phyloP scores from a whole-genome alignment of 176 grass and related monocot genomes.

The Aechmea fasciata region DNA sequence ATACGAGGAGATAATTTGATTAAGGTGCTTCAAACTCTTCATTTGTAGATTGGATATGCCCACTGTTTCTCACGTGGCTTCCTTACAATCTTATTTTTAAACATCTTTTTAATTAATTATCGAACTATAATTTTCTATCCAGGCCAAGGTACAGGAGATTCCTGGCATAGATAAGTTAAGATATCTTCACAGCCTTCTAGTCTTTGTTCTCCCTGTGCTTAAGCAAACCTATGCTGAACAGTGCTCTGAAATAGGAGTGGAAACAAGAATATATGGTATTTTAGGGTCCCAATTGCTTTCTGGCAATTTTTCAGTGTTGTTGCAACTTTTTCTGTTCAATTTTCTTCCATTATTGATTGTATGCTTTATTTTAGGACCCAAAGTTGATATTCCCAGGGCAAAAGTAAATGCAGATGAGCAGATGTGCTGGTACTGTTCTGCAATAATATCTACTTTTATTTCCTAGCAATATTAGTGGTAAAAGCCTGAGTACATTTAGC shows the following conservation, averaged over 20 bases:
- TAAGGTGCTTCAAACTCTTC: constrained; percentile 37
- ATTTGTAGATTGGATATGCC: background rate
- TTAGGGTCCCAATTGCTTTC: constrained; percentile 11
- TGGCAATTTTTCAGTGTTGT: background rate
- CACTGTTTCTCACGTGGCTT: background rate
- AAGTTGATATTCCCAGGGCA: constrained; percentile 68
- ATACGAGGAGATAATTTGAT: constrained; percentile 80
- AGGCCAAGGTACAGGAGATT: constrained; percentile 90
- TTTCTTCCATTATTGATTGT: background rate
- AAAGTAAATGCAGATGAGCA: constrained; percentile 88
- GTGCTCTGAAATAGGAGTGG: constrained; percentile 86
- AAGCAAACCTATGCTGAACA: constrained; percentile 74
- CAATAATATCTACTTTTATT: constrained; percentile 15
- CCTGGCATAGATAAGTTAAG: constrained; percentile 69
- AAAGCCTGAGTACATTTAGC: background rate
- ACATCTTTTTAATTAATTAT: background rate
- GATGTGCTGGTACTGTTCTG: constrained; percentile 72
- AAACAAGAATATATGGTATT: constrained; percentile 79
- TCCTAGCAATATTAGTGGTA: constrained; percentile 12
- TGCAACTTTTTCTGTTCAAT: background rate
- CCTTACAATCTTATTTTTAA: background rate
- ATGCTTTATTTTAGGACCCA: constrained; percentile 46
- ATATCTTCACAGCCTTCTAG: constrained; percentile 92
- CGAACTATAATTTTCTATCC: constrained; percentile 15
- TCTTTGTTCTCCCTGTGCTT: constrained; percentile 70